Base-by-base conservation (phyloP, 169 alveolate genomes). In the Toxoplasma gondii region DNA sequence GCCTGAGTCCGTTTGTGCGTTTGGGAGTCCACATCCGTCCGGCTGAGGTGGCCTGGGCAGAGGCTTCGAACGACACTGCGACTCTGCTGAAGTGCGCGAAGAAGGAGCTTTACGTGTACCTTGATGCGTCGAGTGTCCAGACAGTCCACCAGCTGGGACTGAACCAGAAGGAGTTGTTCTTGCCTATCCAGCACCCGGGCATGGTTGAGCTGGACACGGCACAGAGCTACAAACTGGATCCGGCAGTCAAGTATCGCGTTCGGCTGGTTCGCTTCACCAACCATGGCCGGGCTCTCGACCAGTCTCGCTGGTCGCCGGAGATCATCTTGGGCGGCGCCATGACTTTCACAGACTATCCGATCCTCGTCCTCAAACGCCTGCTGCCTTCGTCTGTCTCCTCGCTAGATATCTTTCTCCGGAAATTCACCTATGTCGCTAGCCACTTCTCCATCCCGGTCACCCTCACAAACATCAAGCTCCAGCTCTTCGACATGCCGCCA, bases 131-230 rank as follows among this genome's bases (percentile, higher is more conserved):
- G 10, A 58, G 58, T n/a, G 78, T 94, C 0, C 58, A 90, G 44
- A 80, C 94, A 1, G 93, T 86, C 39, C 96, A 94, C 36, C 96
- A 96, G 78, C 81, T 95, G 38, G 97, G 97, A 0, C 88, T 95
- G 19, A 96, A 96, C 43, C 97, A 96, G 67, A 91, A 86, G 45
- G 96, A 96, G 91, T 39, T 94, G 39, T 96, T 96, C 58, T 90
- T 96, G 27, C 97, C 97, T 29, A 86, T 93, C 88, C 88, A 74
- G n/a, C 95, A 96, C 78, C 94, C 96, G 19, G 97, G 96, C 0
- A 29, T 91, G 69, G 49, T 74, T 19, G 91, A 88, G 39, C 80
- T 94, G 39, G 92, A 93, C 22, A 36, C 91, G 44, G 86, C 91
- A 4, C 94, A 92, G 70, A 58, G 81, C 45, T 92, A 81, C 49